Evolutionary conservation across 495 filamentous ascomycete genomes (phyloP), one percentile per base, ranked within the genome.

Genomic region (Peziza echinospora): DNA sequence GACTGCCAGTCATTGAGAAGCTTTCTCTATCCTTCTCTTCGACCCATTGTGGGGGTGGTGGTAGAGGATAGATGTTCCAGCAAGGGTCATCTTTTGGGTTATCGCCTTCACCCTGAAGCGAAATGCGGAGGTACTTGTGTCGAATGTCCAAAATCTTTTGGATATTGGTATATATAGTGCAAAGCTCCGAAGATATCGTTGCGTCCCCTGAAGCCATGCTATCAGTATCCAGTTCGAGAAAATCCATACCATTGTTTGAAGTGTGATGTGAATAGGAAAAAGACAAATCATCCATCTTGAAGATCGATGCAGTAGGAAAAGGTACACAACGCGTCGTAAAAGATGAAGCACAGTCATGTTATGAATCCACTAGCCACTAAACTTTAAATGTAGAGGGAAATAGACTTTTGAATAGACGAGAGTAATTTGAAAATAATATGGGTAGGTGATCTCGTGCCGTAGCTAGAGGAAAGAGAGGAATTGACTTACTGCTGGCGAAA

Each of bases 61-160:
- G 87, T 1, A 76, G 75, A 21, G 89, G 89, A 53, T 97, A 96
- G 42, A 97, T 81, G 44, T 71, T 66, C 91, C 91, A 97, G 34
- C 65, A 70, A 1, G 77, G 70, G 11, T 79, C 72, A 63, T 96
- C 82, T 49, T 82, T 86, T 0, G 89, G 89, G 53, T 96, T 92
- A 54, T 91, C 80, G 5, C 65, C 66, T 9, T 75, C 68, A 10
- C 75, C 70, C 57, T 97, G 89, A 10, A 87, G 63, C 0, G 91
- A 96, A n/a, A 93, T 61, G 3, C 71, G 66, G 24, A 96, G 79
- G 61, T 94, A 96, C 53, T 83, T 93, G 53, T 83, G 75, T 24
- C 89, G 75, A n/a, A 84, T 67, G 51, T 91, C 78, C 10, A 93
- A 60, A 6, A 94, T 71, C 47, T 75, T 77, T 60, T 84, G 77